Evolutionary conservation across 148 eudicot genomes (phyloP), one percentile per base, ranked within the genome.

Genomic region (Nyssa sinensis): DNA sequence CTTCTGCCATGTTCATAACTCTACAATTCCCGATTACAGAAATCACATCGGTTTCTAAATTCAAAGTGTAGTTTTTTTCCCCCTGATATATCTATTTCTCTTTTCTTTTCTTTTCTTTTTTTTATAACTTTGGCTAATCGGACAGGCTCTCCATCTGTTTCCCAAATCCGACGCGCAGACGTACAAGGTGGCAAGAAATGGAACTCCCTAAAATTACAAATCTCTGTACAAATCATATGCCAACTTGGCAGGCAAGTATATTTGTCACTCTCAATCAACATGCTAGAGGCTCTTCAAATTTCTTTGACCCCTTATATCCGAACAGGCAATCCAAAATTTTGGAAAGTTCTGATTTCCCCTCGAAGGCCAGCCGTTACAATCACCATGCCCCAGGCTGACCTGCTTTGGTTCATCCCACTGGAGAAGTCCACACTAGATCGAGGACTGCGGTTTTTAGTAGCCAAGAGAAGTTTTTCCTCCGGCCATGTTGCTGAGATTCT

Each of bases 401-500:
- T 79, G 53, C 85, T 85, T 16, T 84, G 91, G 33, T 73, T 81
- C 29, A 83, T 44, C 69, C 90, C 94, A 47, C 83, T 89, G 10
- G 90, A 73, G 66, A 85, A 85, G 77, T 93, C 98, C 71, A 84
- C 82, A 76, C 98, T 91, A 1, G 75, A 75, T 19, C 87, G 91
- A 44, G 98, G 95, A 73, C 89, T 90, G 9, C 78, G 81, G 49
- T 77, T 84, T 83, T 85, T 94, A n/a, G 81, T 44, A 67, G 89
- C 86, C 62, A 78, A 67, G 47, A 84, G 44, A 79, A 94, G 95
- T 70, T 88, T 94, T 70, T 94, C 98, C 84, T 94, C 98, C 0
- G 98, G 98, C 98, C 98, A 94, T 23, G 97, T 91, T 12, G 92
- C 88, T 23, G 97, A 83, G 30, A 94, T 83, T 82, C 88, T 86